Evolutionary conservation across 2,329 filamentous ascomycete species (phyloP).

Genomic region (Alternaria panax): DNA sequence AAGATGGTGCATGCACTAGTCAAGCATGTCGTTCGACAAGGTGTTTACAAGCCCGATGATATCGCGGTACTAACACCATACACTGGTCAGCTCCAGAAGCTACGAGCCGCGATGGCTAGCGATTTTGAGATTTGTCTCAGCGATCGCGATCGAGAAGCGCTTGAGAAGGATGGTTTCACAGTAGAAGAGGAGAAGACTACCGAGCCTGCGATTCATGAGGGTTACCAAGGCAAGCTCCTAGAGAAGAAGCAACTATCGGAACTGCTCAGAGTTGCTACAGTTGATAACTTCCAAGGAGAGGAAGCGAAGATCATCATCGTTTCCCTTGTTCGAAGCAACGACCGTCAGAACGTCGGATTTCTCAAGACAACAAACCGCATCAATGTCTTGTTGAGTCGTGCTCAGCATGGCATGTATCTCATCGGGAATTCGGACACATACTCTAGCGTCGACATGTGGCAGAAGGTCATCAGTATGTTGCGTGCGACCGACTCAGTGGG

Average conservation of each 20-base stretch:
- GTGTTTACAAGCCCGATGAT: slow-evolving; percentile 64
- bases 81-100: slow-evolving; percentile 62
- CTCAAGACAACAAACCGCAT: slow-evolving; percentile 71
- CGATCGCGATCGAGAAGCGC: slow-evolving; percentile 67
- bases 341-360: slow-evolving; percentile 66
- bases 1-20: slow-evolving; percentile 70
- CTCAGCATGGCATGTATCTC: slow-evolving; percentile 74
- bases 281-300: slow-evolving; percentile 82
- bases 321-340: slow-evolving; percentile 75
- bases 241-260: slow-evolving; percentile 35
- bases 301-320: slow-evolving; percentile 75
- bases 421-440: slow-evolving; percentile 72
- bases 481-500: slow-evolving; percentile 26
- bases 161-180: slow-evolving; percentile 48
- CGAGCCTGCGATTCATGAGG: not conserved
- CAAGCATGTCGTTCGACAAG: slow-evolving; percentile 70
- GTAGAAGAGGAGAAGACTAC: slow-evolving; percentile 1
- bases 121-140: slow-evolving; percentile 69
- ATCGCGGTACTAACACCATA: slow-evolving; percentile 77
- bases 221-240: slow-evolving; percentile 22
- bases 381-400: slow-evolving; percentile 72
- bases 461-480: slow-evolving; percentile 63
- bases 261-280: slow-evolving; percentile 61
- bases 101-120: slow-evolving; percentile 56
- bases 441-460: slow-evolving; percentile 68